These are phyloP conservation scores for Apostasia shenzhenica DNA, from an alignment of 106 monocot genomes.

Conservation along the genomic window DNA sequence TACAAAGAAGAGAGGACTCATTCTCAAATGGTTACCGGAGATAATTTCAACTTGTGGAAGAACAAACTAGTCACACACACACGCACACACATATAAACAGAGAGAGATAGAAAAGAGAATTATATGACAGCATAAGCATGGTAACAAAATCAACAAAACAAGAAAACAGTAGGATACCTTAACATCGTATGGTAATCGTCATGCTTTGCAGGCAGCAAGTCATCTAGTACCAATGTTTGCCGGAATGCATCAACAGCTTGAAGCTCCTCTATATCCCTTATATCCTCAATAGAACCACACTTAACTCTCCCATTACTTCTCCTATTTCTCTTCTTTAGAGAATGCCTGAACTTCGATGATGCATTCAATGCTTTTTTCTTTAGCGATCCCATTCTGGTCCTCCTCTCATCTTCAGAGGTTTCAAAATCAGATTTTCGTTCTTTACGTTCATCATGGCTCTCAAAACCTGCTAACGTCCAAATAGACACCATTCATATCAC, in stretches of 20 bases:
- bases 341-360: slow-evolving; percentile 49
- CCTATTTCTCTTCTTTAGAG: slow-evolving; percentile 44
- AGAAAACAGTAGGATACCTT: slow-evolving; percentile 21
- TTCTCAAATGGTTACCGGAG: too few species aligned
- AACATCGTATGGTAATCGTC: slow-evolving; percentile 64
- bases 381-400: slow-evolving; percentile 36
- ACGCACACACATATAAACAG: too few species aligned
- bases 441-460: slow-evolving; percentile 36
- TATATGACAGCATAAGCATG: not conserved
- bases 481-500: not conserved
- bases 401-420: slow-evolving; percentile 60
- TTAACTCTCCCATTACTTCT: slow-evolving; percentile 28
- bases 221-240: slow-evolving; percentile 44
- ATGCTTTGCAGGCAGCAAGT: slow-evolving; percentile 44
- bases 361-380: slow-evolving; percentile 60
- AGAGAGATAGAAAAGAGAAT: not conserved
- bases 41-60: too few species aligned
- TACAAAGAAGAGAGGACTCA: too few species aligned
- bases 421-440: slow-evolving; percentile 51
- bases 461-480: slow-evolving; percentile 30
- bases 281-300: slow-evolving; percentile 56
- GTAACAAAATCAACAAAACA: not conserved
- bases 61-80: too few species aligned
- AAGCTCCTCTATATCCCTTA: slow-evolving; percentile 48
- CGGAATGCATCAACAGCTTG: slow-evolving; percentile 65